phyloP scores from a whole-genome alignment of 768 basidiomycete species.

The Lentinula detonsa region DNA sequence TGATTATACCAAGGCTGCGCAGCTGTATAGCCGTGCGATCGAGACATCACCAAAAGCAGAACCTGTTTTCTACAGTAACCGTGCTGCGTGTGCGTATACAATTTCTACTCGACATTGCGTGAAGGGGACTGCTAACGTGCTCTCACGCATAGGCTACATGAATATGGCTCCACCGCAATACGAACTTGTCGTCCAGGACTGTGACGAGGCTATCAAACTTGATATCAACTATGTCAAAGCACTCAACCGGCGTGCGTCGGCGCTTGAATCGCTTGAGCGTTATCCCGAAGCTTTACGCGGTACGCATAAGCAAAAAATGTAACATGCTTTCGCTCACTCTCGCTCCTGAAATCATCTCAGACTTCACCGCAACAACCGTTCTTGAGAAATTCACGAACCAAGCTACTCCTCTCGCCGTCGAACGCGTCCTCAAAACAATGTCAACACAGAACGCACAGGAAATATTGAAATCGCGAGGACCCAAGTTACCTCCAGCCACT shows the following conservation, averaged over 20 bases:
- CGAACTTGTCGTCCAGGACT: conserved; percentile 82
- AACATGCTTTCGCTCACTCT: neutral
- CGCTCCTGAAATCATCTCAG: conserved; percentile 28
- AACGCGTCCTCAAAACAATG: conserved; percentile 86
- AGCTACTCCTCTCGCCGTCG: conserved; percentile 70
- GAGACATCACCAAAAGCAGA: conserved; percentile 71
- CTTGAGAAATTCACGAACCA: conserved; percentile 90
- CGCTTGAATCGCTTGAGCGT: conserved; percentile 70
- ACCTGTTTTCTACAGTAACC: conserved; percentile 94
- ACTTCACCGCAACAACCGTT: conserved; percentile 96
- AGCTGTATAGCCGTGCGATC: conserved; percentile 72
- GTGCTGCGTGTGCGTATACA: conserved; percentile 78
- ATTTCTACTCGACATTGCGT: neutral
- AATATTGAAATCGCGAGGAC: conserved; percentile 66
- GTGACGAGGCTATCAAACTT: conserved; percentile 79
- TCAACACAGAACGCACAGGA: conserved; percentile 67
- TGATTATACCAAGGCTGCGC: conserved; percentile 53
- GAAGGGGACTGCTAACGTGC: no score
- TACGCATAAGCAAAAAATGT: conserved; percentile 23
- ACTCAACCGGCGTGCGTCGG: conserved; percentile 83
- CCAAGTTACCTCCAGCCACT: conserved; percentile 79
- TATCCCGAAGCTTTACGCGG: conserved; percentile 78
- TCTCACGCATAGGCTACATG: conserved; percentile 62
- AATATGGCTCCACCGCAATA: conserved; percentile 83
- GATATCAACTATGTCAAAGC: conserved; percentile 87